Evolutionary conservation across 176 grass and related monocot genomes (phyloP).

Genomic region (Avena sativa): DNA sequence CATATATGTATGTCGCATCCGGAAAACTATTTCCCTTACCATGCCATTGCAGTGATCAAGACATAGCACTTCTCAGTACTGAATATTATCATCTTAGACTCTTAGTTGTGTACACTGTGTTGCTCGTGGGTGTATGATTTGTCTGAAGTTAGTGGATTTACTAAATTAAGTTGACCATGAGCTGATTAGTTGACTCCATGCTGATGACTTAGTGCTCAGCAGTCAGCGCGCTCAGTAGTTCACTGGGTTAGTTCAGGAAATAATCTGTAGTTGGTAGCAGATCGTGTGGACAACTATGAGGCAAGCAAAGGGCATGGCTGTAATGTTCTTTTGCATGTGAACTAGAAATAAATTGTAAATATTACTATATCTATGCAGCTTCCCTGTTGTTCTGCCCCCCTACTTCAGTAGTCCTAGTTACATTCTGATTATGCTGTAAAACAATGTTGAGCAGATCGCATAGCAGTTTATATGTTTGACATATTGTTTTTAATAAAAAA

Average conservation of each 20-base stretch:
- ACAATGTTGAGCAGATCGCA: not conserved
- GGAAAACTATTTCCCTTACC: not conserved
- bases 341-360: not conserved
- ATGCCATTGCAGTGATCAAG: constrained; percentile 23
- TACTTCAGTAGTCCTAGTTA: constrained; percentile 9
- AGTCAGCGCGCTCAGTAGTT: not conserved
- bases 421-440: constrained; percentile 5
- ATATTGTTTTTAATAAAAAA: constrained; percentile 12
- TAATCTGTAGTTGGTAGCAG: not conserved
- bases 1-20: constrained; percentile 74
- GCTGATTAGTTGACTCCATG: not conserved
- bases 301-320: not conserved
- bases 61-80: not conserved
- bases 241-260: not conserved
- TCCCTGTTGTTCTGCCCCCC: not conserved
- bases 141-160: constrained; percentile 16
- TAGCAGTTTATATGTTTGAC: not conserved
- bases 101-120: constrained; percentile 4
- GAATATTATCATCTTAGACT: not conserved
- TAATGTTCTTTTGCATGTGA: not conserved
- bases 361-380: not conserved
- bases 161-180: constrained; percentile 13
- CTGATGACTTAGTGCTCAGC: constrained; percentile 16
- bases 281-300: constrained; percentile 1
- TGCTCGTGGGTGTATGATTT: not conserved